These are phyloP conservation scores for Penicillium angulare DNA, from an alignment of 495 filamentous ascomycete species.

Conservation along the genomic window DNA sequence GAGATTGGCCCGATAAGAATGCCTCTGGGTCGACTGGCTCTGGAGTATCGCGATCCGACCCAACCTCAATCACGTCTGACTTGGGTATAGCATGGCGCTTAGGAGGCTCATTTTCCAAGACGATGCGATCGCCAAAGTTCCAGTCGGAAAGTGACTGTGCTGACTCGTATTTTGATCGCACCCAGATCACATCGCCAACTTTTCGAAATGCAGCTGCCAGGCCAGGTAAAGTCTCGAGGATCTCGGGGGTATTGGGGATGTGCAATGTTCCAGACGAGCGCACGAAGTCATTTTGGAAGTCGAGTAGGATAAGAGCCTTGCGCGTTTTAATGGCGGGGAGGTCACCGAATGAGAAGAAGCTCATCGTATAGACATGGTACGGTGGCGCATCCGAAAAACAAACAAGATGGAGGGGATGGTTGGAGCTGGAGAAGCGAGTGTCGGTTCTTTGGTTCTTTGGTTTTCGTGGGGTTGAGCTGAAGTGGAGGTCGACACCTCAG, in stretches of 20 bases:
- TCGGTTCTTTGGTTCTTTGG: not conserved
- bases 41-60: conserved; percentile 22
- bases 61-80: conserved; percentile 21
- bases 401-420: too few relatives aligned
- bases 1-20: conserved; percentile 54
- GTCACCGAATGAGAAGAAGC: conserved; percentile 35
- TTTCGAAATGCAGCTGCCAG: conserved; percentile 74
- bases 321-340: conserved; percentile 63
- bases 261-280: conserved; percentile 65
- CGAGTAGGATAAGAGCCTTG: conserved; percentile 80
- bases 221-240: conserved; percentile 62
- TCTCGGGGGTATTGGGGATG: conserved; percentile 60
- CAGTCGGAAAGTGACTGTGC: conserved; percentile 53
- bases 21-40: conserved; percentile 55
- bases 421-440: not conserved
- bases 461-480: not conserved
- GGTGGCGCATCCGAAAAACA: not conserved
- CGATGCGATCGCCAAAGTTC: conserved; percentile 38
- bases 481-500: conserved; percentile 17
- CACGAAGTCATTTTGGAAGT: conserved; percentile 92
- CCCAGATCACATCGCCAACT: conserved; percentile 82
- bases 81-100: conserved; percentile 5
- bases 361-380: conserved; percentile 35
- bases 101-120: conserved; percentile 28
- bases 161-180: conserved; percentile 71